These are phyloP conservation scores for Draba incana DNA, from an alignment of 345 rosid genomes.

Conservation along the genomic window DNA sequence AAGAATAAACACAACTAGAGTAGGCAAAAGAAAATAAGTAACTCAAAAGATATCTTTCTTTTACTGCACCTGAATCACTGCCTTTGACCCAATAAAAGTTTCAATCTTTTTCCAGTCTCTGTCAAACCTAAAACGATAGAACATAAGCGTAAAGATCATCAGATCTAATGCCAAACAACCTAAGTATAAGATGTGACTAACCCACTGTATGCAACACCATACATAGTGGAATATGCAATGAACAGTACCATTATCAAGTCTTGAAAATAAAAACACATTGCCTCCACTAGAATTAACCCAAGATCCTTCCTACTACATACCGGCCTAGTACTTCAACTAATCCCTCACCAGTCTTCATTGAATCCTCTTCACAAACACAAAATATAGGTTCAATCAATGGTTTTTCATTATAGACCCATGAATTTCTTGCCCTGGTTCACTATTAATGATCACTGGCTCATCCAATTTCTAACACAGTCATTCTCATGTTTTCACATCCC, in stretches of 20 bases:
- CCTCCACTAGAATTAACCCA: constrained; percentile 12
- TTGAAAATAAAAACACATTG: neutral
- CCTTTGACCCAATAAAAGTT: constrained; percentile 87
- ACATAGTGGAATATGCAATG: neutral
- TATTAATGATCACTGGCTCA: too few species aligned
- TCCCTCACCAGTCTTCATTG: neutral
- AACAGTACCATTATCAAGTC: constrained; percentile 11
- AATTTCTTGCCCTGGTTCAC: neutral
- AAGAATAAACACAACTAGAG: constrained; percentile 1
- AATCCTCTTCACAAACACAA: neutral
- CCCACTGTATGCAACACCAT: constrained; percentile 2
- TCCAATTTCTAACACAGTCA: too few species aligned
- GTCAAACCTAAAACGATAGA: constrained; percentile 60
- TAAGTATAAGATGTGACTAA: constrained; percentile 6
- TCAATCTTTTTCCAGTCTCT: constrained; percentile 96
- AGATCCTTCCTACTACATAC: constrained; percentile 9
- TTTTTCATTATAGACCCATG: neutral
- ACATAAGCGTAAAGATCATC: constrained; percentile 19
- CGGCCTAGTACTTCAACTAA: constrained; percentile 9
- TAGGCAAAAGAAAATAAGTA: neutral
- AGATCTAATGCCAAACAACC: constrained; percentile 16
- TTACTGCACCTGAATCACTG: constrained; percentile 73
- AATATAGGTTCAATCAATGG: neutral
- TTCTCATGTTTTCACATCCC: neutral
- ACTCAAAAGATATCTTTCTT: constrained; percentile 6